Evolutionary conservation across 2,329 filamentous ascomycete genomes (phyloP), one percentile per base, ranked within the genome.

Genomic region (Pseudogymnoascus sp.): DNA sequence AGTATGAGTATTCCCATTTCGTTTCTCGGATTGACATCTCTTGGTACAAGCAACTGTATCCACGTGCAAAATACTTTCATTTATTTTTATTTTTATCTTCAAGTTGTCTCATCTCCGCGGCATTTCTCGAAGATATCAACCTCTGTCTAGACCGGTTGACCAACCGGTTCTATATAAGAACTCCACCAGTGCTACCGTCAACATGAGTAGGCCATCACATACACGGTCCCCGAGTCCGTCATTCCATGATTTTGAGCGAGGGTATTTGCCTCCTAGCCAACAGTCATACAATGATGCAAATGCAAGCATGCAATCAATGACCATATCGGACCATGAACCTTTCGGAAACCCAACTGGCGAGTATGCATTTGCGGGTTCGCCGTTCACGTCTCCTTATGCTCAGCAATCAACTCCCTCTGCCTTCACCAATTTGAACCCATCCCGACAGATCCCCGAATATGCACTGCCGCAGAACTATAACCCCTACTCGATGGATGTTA

Each of bases 1-100:
- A 56, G n/a, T 56, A 12, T 56, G 16, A 56, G 50, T 56, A 56
- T 56, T 56, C 28, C 50, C 50, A 33, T 56, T 56, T 56, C 50
- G 28, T 56, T 19, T 56, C 28, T 56, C 50, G 50, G 16, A 56
- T 56, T 56, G n/a, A 56, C 28, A 33, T 33, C 33, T 56, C 10
- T 33, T 56, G 28, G 28, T 22, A 33, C 50, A 33, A 33, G 4
- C 50, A 56, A 33, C 16, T 56, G 2, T 56, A 35, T 56, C 16
- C 5, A 19, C 4, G 33, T 56, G 26, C 28, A 33, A 56, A 56
- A 56, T 56, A 56, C 50, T 33, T 56, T 19, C 50, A 56, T 22
- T 33, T 14, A 12, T 56, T 33, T 22, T 19, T 19, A 56, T 56
- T 56, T 56, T 19, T 12, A 19, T 56, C 50, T 19, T 33, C 16